A percentile compares a stretch with the other conserved stretches of the same genome.
Evolutionary conservation across 257 asterid species (phyloP).

Genomic region (Solanum sitiens): DNA sequence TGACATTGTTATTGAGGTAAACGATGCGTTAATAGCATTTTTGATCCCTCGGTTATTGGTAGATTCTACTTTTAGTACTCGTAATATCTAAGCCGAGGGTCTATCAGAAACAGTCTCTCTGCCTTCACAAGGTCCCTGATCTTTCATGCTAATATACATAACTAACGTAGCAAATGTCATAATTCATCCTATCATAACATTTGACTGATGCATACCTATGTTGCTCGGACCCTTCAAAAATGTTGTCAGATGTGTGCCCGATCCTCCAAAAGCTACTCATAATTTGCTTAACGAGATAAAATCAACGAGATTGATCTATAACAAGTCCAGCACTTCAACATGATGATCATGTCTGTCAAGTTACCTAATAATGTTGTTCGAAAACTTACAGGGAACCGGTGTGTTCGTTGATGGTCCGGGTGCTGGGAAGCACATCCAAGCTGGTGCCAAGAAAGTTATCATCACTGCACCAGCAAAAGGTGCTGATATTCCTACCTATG

Average conservation of each 20-base stretch:
- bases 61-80: neutral
- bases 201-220: neutral
- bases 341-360: neutral
- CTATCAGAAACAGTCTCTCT: neutral
- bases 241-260: neutral
- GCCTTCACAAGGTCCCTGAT: neutral
- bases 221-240: neutral
- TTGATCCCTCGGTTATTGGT: neutral
- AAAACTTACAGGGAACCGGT: constrained; percentile 66
- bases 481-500: constrained; percentile 89
- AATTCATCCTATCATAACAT: neutral
- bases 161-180: neutral
- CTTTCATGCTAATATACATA: neutral
- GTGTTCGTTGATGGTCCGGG: constrained; percentile 97
- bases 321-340: neutral
- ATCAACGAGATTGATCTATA: neutral
- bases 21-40: neutral
- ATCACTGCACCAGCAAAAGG: constrained; percentile 98
- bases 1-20: constrained; percentile 87
- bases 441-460: constrained; percentile 93
- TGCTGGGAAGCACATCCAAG: constrained; percentile 96
- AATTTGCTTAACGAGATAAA: neutral
- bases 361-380: neutral
- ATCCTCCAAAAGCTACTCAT: neutral
- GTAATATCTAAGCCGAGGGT: neutral